Conservation (phyloP, 441 rosid genomes). For the Populus hybrid region DNA sequence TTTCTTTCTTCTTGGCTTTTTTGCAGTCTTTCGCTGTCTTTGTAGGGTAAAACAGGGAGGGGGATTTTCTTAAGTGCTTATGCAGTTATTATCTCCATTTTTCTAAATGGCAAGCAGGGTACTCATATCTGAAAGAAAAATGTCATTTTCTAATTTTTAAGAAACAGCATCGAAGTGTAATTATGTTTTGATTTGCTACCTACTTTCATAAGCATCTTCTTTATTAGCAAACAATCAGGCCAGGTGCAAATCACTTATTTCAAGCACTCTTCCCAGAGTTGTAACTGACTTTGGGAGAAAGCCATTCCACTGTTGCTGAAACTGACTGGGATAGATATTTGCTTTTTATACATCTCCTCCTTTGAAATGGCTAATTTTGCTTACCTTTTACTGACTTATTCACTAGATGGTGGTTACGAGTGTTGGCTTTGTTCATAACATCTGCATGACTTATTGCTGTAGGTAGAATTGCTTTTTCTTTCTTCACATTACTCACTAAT, state of each 20-base stretch:
- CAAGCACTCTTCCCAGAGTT: neutral
- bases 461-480: neutral
- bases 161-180: neutral
- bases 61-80: too few species aligned
- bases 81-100: too few species aligned
- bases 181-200: neutral
- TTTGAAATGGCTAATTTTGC: neutral
- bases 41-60: neutral
- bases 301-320: neutral
- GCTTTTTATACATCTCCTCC: neutral
- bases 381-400: neutral
- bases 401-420: neutral
- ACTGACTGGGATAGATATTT: neutral
- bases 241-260: neutral
- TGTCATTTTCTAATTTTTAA: neutral
- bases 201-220: neutral
- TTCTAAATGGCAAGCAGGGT: too few species aligned
- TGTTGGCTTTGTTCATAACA: neutral
- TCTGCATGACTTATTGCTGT: conserved; percentile 1
- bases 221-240: neutral
- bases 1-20: neutral
- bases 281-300: neutral
- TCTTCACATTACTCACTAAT: neutral
- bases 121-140: neutral
- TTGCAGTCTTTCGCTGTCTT: neutral